phyloP scores from a whole-genome alignment of 768 basidiomycete genomes.

The Amanita pallidorosea region DNA sequence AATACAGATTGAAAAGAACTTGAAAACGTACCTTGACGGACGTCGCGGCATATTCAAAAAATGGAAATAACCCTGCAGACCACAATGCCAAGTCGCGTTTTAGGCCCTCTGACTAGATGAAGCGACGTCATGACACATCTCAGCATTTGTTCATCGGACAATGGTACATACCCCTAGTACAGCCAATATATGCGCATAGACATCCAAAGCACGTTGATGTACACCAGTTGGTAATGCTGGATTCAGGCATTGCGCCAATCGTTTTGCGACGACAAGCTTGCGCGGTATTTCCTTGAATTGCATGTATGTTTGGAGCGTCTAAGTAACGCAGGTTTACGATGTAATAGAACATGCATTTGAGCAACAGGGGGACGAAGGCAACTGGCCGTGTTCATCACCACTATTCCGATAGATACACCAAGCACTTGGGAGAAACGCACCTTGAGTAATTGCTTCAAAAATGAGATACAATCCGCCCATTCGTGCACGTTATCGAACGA shows the following conservation, averaged over 20 bases:
- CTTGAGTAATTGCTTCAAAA: conserved; percentile 89
- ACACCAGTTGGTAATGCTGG: conserved; percentile 97
- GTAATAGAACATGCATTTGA: neutral
- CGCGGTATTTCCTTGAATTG: conserved; percentile 95
- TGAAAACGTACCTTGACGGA: conserved; percentile 67
- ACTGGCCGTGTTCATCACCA: conserved; percentile 1
- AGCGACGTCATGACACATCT: neutral
- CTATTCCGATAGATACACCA: neutral
- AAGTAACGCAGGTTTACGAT: neutral
- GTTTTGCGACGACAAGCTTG: conserved; percentile 90
- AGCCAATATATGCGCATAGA: conserved; percentile 83
- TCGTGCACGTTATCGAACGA: conserved; percentile 95
- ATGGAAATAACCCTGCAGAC: conserved; percentile 95
- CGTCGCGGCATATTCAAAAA: conserved; percentile 99
- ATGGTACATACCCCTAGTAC: conserved; percentile 73
- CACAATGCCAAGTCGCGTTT: conserved; percentile 81
- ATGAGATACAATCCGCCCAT: conserved; percentile 99
- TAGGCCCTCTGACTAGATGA: conserved; percentile 69
- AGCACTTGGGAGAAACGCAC: conserved; percentile 24
- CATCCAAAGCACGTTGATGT: conserved; percentile 92
- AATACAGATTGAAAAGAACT: neutral
- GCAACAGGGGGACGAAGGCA: neutral
- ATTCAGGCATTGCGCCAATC: conserved; percentile 91
- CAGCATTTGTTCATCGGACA: conserved; percentile 1
- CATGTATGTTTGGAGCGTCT: conserved; percentile 91